phyloP scores from a whole-genome alignment of 805 yeast genomes.

The Citeromyces nyonsensis region DNA sequence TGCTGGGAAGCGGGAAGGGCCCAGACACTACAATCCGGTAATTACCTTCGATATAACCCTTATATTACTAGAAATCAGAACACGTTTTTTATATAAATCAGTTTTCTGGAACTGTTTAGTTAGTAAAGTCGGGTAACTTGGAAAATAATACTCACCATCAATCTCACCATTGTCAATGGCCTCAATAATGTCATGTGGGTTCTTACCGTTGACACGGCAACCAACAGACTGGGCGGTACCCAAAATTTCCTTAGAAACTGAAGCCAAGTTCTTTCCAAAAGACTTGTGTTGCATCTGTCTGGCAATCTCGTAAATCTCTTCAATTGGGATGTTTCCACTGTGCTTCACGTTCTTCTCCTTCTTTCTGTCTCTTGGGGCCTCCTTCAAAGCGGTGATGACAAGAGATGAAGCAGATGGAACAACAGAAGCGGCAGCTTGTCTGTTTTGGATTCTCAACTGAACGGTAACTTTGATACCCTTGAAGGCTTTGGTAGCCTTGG shows the following conservation, averaged over 20 bases:
- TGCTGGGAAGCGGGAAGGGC: neutral
- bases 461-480: constrained; percentile 99
- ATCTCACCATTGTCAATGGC: constrained; percentile 98
- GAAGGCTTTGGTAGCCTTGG: constrained; percentile 98
- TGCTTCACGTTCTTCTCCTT: constrained; percentile 99
- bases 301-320: constrained; percentile 93
- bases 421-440: constrained; percentile 98
- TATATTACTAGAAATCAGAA: constrained; percentile 1
- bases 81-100: constrained; percentile 16
- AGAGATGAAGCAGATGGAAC: constrained; percentile 99
- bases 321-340: constrained; percentile 96
- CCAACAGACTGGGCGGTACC: constrained; percentile 99
- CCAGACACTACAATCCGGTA: neutral
- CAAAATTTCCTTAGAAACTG: constrained; percentile 95
- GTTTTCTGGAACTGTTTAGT: constrained; percentile 47
- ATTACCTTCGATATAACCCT: neutral
- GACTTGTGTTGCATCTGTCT: constrained; percentile 96
- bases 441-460: constrained; percentile 97
- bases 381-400: constrained; percentile 97
- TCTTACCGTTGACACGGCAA: constrained; percentile 98
- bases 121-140: neutral
- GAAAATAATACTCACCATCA: constrained; percentile 35
- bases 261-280: constrained; percentile 93
- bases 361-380: constrained; percentile 99
- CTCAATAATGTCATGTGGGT: constrained; percentile 97